Evolutionary conservation across 2,329 filamentous ascomycete genomes (phyloP).

Genomic region (Diaporthe citrichinensis): DNA sequence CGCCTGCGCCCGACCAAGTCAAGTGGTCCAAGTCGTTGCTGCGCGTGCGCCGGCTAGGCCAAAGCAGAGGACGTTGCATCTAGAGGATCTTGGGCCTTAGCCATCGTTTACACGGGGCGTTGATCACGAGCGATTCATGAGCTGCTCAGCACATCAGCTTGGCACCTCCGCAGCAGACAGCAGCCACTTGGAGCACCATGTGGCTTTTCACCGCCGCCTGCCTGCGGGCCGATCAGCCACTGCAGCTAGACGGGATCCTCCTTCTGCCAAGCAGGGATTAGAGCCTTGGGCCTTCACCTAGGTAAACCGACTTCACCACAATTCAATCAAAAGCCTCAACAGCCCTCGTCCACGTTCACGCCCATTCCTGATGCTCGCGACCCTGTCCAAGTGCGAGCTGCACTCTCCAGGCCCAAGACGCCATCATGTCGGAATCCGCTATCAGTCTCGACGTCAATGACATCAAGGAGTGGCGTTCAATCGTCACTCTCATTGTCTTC

Average conservation of each 20-base stretch:
- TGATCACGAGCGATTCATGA: slow-evolving; percentile 15
- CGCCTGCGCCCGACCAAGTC: not conserved
- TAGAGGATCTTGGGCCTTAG: slow-evolving; percentile 17
- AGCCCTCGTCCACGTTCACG: slow-evolving; percentile 9
- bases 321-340: slow-evolving; percentile 15
- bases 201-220: slow-evolving; percentile 27
- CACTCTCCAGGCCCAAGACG: slow-evolving; percentile 16
- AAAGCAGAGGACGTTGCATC: slow-evolving; percentile 17
- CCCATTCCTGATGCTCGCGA: slow-evolving; percentile 3
- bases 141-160: not conserved
- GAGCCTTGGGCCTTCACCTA: not conserved
- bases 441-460: slow-evolving; percentile 62
- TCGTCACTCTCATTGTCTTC: slow-evolving; percentile 78
- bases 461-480: slow-evolving; percentile 77
- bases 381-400: not conserved
- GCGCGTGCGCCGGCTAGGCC: not conserved
- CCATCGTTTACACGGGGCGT: not conserved
- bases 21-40: not conserved
- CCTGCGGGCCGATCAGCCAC: slow-evolving; percentile 18
- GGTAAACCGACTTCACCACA: not conserved
- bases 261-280: slow-evolving; percentile 13
- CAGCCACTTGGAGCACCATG: not conserved
- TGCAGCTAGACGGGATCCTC: slow-evolving; percentile 12
- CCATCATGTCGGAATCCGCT: slow-evolving; percentile 33
- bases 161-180: not conserved